Base-by-base conservation (phyloP, 352 stramenopile species). In the Phytophthora pistaciae region DNA sequence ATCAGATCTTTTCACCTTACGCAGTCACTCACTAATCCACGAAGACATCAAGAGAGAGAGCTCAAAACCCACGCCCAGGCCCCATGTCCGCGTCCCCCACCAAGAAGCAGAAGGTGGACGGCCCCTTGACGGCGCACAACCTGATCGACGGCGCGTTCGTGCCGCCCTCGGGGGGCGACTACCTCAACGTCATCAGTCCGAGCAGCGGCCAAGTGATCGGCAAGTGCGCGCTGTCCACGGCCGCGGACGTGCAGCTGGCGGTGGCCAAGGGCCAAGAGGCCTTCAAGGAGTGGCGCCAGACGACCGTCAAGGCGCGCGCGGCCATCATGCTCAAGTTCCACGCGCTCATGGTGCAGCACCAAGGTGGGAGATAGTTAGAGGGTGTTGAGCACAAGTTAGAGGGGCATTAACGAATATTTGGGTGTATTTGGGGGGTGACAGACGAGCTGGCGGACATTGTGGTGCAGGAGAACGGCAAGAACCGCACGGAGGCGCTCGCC, bases 321-420 rank as follows among this genome's bases (percentile, higher is more conserved):
- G 92, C 84, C n/a, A 90, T 98, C 56, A 98, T 99, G 96, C 89
- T 99, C 72, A 92, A 97, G 72, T 98, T 99, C 66, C 97, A 99
- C 75, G 72, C 95, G 25, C 80, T 99, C 4, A 88, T 99, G 56
- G 60, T 84, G 25, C 55, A 92, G 59, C 84, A 99, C 74, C 83
- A 96, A n/a, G 70, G 82, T 90, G 42, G 42, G 25, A 36, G 20
- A 33, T 18, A 18, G 38, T 46, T 21, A 21, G 16, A n/a, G 42
- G n/a, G 40, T 4, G 5, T 20, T 57, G 25, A 3, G 11, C 14
- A 10, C 7, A 49, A 10, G n/a, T 21, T 31, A 25, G 49, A 31
- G 4, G 33, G 38, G n/a, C 11, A 38, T 16, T 42, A 5, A 42
- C 0, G 61, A 50, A 56, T 36, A 20, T 48, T 16, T 10, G 8